These are phyloP conservation scores for Pichia nanzhaoensis DNA, from an alignment of 805 yeast genomes.

Conservation along the genomic window DNA sequence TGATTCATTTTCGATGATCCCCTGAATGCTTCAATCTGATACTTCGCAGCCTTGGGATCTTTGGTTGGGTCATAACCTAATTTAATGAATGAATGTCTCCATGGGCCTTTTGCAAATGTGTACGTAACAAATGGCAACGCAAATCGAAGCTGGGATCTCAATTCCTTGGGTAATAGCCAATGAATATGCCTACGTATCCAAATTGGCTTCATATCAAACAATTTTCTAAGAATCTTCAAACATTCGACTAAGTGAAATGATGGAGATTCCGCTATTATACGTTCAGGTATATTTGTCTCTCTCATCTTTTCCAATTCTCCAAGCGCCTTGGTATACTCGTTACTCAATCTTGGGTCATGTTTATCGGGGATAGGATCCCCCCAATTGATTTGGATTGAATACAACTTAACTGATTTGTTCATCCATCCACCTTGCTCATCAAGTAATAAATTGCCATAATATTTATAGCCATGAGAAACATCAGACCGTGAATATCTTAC, in stretches of 20 bases:
- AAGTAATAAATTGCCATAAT: constrained; percentile 61
- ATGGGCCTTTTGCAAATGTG: constrained; percentile 83
- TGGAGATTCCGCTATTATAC: constrained; percentile 23
- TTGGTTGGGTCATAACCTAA: constrained; percentile 73
- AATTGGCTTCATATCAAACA: constrained; percentile 70
- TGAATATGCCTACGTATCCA: constrained; percentile 77
- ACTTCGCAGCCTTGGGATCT: constrained; percentile 47
- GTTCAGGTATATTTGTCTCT: constrained; percentile 16
- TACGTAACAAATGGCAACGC: constrained; percentile 84
- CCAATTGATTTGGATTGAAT: constrained; percentile 49
- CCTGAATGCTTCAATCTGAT: constrained; percentile 84
- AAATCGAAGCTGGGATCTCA: constrained; percentile 46
- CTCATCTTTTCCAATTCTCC: constrained; percentile 31
- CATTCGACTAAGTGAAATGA: constrained; percentile 36
- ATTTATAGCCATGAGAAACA: constrained; percentile 73
- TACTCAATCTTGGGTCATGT: constrained; percentile 44
- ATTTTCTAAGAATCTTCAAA: constrained; percentile 34
- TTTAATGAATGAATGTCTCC: constrained; percentile 79
- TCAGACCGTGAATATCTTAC: constrained; percentile 72
- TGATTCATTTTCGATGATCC: constrained; percentile 11
- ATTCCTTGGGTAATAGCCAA: constrained; percentile 44
- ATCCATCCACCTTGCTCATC: constrained; percentile 50
- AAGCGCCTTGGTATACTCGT: constrained; percentile 35
- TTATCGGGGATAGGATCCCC: constrained; percentile 39
- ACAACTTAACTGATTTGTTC: constrained; percentile 41